Evolutionary conservation across 2,329 filamentous ascomycete genomes (phyloP).

Genomic region (Diaporthe batatas): DNA sequence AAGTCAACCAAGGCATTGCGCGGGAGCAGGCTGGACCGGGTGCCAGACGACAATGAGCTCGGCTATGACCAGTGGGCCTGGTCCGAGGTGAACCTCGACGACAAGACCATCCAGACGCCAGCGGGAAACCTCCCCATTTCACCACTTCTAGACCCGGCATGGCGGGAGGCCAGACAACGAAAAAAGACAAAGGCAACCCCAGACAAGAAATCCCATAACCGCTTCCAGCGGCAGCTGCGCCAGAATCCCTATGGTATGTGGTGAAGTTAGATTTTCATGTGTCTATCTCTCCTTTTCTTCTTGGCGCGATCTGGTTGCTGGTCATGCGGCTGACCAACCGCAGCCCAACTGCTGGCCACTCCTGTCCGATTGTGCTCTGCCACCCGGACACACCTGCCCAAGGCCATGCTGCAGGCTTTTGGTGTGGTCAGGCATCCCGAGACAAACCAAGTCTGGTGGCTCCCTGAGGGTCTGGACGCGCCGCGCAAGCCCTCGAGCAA

Average conservation of each 20-base stretch:
- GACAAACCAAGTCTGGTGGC: constrained; percentile 66
- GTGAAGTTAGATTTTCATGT: neutral
- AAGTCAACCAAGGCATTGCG: neutral
- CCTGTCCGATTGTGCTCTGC: constrained; percentile 69
- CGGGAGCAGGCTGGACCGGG: neutral
- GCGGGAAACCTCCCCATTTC: constrained; percentile 65
- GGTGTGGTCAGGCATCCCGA: constrained; percentile 67
- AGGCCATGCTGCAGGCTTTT: constrained; percentile 74
- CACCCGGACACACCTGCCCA: constrained; percentile 65
- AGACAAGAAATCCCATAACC: constrained; percentile 49
- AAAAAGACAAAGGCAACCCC: constrained; percentile 54
- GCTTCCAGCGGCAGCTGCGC: constrained; percentile 69
- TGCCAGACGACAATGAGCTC: neutral
- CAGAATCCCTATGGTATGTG: constrained; percentile 74
- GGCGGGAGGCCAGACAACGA: constrained; percentile 59
- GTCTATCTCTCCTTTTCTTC: neutral
- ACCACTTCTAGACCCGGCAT: constrained; percentile 66
- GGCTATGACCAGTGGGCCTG: constrained; percentile 28
- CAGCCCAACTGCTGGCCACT: constrained; percentile 73
- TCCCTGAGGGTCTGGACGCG: constrained; percentile 55
- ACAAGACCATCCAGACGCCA: constrained; percentile 60
- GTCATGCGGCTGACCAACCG: constrained; percentile 10
- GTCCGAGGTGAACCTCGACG: constrained; percentile 53
- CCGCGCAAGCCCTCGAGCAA: constrained; percentile 33
- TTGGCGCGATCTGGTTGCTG: constrained; percentile 15